Conservation (phyloP, 169 alveolate species). For the Fabrea salina region DNA sequence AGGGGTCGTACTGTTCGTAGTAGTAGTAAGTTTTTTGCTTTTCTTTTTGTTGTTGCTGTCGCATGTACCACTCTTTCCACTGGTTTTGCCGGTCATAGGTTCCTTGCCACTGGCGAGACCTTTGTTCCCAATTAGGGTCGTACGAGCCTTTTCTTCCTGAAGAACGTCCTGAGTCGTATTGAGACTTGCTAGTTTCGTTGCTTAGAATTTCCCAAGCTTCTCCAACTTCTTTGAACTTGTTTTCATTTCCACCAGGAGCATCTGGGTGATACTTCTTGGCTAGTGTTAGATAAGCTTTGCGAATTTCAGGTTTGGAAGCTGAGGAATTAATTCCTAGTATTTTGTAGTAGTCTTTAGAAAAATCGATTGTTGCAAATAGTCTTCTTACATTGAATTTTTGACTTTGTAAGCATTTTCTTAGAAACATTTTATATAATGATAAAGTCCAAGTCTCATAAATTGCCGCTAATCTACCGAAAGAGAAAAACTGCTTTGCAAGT, state of each 20-base stretch:
- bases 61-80: background rate
- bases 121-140: background rate
- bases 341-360: constrained; percentile 55
- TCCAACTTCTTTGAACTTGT: constrained; percentile 51
- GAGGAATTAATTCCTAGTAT: constrained; percentile 36
- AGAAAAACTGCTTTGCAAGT: no score
- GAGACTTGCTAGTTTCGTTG: background rate
- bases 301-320: constrained; percentile 43
- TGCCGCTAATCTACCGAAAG: no score
- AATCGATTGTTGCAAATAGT: background rate
- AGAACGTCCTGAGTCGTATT: background rate
- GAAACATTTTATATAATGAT: no score
- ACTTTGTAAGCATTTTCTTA: no score
- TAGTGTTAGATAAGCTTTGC: constrained; percentile 48
- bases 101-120: background rate
- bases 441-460: no score
- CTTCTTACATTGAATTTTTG: no score
- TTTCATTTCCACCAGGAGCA: constrained; percentile 53
- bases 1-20: constrained; percentile 1
- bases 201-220: constrained; percentile 53
- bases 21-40: background rate
- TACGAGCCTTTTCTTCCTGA: background rate
- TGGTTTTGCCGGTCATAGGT: background rate
- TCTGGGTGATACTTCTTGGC: constrained; percentile 78
- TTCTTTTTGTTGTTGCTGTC: background rate